A percentile compares a stretch with the other conserved stretches of the same genome.
These are phyloP conservation scores for Phialocephala sp. DNA, from an alignment of 2,329 filamentous ascomycete genomes.

Conservation along the genomic window DNA sequence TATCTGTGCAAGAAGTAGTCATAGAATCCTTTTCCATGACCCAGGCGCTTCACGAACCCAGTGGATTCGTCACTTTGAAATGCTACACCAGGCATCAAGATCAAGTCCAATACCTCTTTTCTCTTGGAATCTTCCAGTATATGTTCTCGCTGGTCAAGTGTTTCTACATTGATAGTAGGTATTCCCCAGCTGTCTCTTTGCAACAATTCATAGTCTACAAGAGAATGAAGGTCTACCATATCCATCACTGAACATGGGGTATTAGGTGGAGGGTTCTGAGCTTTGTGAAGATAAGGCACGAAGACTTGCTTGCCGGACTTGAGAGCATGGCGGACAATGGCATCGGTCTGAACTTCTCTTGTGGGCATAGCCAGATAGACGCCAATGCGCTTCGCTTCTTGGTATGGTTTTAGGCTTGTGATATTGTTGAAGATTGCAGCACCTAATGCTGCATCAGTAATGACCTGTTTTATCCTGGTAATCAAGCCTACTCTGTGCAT, in stretches of 20 bases:
- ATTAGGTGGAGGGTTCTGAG: conserved; percentile 43
- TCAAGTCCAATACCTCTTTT: conserved; percentile 72
- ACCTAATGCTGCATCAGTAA: conserved; percentile 54
- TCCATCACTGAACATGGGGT: conserved; percentile 81
- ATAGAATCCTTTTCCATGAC: conserved; percentile 97
- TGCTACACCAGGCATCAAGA: conserved; percentile 90
- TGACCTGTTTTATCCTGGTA: neutral
- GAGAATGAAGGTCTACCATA: conserved; percentile 80
- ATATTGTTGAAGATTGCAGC: conserved; percentile 67
- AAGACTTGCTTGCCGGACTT: conserved; percentile 81
- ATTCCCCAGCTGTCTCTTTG: conserved; percentile 90
- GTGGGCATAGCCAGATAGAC: conserved; percentile 93
- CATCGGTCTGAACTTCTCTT: conserved; percentile 83
- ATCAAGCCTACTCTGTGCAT: conserved; percentile 69
- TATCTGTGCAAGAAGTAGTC: conserved; percentile 89
- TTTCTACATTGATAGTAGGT: conserved; percentile 75
- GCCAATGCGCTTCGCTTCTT: conserved; percentile 75
- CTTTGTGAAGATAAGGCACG: conserved; percentile 84
- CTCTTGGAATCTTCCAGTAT: conserved; percentile 67
- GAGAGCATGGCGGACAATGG: conserved; percentile 83
- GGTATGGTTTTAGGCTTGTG: conserved; percentile 73
- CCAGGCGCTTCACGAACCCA: conserved; percentile 72
- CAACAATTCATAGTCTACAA: conserved; percentile 79
- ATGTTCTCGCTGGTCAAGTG: conserved; percentile 70
- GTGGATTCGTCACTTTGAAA: conserved; percentile 70